phyloP scores from a whole-genome alignment of 1,284 basidiomycete genomes.

The Cryptococcus sp. region DNA sequence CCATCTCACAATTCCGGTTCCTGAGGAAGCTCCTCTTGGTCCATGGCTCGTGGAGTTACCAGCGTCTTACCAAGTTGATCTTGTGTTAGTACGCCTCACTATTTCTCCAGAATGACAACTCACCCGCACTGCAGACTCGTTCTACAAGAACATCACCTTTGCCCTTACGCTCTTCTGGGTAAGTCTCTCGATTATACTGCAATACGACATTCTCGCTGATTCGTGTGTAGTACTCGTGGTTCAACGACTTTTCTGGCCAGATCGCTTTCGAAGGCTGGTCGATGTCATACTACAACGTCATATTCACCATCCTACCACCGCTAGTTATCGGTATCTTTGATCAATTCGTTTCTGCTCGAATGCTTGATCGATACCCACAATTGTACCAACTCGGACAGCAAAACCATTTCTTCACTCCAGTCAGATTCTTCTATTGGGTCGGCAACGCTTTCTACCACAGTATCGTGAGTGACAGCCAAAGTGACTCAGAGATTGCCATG shows the following conservation, averaged over 20 bases:
- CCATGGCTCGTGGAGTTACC: conserved; percentile 98
- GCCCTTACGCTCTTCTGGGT: conserved; percentile 99
- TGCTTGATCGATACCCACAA: conserved; percentile 96
- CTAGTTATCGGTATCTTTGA: conserved; percentile 97
- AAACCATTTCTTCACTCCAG: conserved; percentile 89
- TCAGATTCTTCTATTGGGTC: conserved; percentile 94
- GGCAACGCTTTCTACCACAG: conserved; percentile 93
- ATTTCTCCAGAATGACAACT: conserved; percentile 10
- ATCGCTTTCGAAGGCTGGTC: conserved; percentile 99
- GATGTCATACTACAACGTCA: conserved; percentile 87
- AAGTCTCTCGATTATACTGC: conserved; percentile 37
- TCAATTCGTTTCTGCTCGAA: conserved; percentile 94
- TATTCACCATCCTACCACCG: conserved; percentile 93
- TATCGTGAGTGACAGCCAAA: conserved; percentile 62
- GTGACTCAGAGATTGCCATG: background rate
- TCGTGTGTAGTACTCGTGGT: conserved; percentile 79
- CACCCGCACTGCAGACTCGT: conserved; percentile 67
- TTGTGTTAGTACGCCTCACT: conserved; percentile 66
- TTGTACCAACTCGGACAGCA: conserved; percentile 89
- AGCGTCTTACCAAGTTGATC: conserved; percentile 90
- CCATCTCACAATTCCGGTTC: conserved; percentile 97
- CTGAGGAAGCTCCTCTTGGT: conserved; percentile 94
- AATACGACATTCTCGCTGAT: background rate
- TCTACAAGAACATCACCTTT: conserved; percentile 95
- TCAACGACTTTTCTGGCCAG: conserved; percentile 98